These are phyloP conservation scores for Pyrenophora seminiperda DNA, from an alignment of 2,329 filamentous ascomycete species.

Conservation along the genomic window DNA sequence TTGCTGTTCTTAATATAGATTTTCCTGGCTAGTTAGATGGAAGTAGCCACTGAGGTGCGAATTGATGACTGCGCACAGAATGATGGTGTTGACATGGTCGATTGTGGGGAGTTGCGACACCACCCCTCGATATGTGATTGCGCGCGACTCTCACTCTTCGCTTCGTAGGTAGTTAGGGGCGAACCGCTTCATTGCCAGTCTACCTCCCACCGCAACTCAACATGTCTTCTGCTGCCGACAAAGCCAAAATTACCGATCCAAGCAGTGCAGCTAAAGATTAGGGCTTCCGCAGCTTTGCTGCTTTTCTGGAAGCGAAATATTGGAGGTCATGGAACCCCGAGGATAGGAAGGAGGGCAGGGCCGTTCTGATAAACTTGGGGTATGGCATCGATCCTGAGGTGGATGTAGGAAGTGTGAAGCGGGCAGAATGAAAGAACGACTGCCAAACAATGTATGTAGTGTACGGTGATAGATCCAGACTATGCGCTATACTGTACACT, in stretches of 20 bases:
- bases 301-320: constrained; percentile 25
- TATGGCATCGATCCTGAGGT: constrained; percentile 12
- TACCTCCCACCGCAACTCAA: too few species aligned
- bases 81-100: neutral
- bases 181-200: too few species aligned
- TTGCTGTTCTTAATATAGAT: too few species aligned
- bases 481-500: neutral
- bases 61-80: neutral
- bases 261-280: constrained; percentile 20
- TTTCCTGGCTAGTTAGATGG: too few species aligned
- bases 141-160: constrained; percentile 1
- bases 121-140: constrained; percentile 6
- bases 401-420: neutral
- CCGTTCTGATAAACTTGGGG: constrained; percentile 27
- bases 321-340: constrained; percentile 13
- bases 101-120: constrained; percentile 1
- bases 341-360: constrained; percentile 29
- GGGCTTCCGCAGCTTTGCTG: constrained; percentile 19
- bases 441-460: too few species aligned
- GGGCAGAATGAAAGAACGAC: neutral
- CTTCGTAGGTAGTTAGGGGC: too few species aligned
- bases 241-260: constrained; percentile 12
- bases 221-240: constrained; percentile 8
- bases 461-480: too few species aligned
- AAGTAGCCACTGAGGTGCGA: neutral